These are phyloP conservation scores for Collybia mongolica DNA, from an alignment of 768 basidiomycete genomes.

Conservation along the genomic window DNA sequence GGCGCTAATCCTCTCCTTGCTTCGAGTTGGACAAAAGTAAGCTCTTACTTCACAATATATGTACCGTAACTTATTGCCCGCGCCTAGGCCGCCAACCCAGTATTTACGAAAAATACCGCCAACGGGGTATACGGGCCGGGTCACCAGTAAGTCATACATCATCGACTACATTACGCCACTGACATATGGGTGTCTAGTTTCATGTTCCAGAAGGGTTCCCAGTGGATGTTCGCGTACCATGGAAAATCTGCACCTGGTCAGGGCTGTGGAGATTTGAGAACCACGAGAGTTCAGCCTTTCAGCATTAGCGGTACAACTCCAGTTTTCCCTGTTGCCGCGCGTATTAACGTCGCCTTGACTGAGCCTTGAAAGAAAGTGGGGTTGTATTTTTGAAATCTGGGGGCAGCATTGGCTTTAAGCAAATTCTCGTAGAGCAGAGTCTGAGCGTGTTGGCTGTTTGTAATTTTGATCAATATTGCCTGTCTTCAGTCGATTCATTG, in stretches of 20 bases:
- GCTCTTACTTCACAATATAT: neutral
- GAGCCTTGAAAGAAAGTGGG: neutral
- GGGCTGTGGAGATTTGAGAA: slow-evolving; percentile 14
- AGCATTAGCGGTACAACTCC: slow-evolving; percentile 8
- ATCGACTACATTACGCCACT: neutral
- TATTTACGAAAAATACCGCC: slow-evolving; percentile 13
- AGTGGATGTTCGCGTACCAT: slow-evolving; percentile 14
- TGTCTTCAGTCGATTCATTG: too few species aligned
- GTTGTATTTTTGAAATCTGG: too few species aligned
- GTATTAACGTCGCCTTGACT: slow-evolving; percentile 4
- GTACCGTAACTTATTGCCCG: neutral
- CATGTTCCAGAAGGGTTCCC: slow-evolving; percentile 14
- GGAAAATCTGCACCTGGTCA: slow-evolving; percentile 14
- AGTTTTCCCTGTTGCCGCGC: slow-evolving; percentile 11
- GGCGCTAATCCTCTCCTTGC: slow-evolving; percentile 13
- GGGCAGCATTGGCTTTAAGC: too few species aligned
- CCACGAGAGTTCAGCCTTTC: slow-evolving; percentile 14
- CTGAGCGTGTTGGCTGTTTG: too few species aligned
- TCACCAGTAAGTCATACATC: slow-evolving; percentile 9
- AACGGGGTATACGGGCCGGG: slow-evolving; percentile 11
- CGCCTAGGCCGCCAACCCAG: slow-evolving; percentile 6
- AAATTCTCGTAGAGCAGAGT: too few species aligned
- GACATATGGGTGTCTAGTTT: slow-evolving; percentile 2
- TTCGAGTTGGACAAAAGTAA: slow-evolving; percentile 12
- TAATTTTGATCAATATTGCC: too few species aligned